A percentile compares a stretch with the other conserved stretches of the same genome.
Evolutionary conservation across 2,329 filamentous ascomycete genomes (phyloP).

Genomic region (Fusarium sp.): DNA sequence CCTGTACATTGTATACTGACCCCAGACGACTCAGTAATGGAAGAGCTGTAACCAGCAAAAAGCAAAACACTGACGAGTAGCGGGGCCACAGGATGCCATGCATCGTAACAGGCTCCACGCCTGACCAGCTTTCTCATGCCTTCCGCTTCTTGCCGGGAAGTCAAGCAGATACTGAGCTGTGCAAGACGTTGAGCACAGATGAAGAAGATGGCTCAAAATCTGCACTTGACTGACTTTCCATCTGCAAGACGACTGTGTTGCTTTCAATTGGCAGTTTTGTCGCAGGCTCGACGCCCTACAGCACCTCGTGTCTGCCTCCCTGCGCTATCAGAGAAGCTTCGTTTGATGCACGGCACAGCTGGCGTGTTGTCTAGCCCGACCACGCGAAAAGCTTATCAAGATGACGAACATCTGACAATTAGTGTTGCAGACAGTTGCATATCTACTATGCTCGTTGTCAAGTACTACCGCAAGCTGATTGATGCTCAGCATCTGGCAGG

Average conservation of each 20-base stretch:
- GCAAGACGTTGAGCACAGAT: constrained; percentile 3
- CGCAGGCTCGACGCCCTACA: constrained; percentile 20
- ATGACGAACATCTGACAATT: constrained; percentile 1
- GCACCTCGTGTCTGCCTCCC: not conserved
- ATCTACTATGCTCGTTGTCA: not conserved
- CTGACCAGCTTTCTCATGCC: constrained; percentile 14
- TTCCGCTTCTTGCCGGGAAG: constrained; percentile 27
- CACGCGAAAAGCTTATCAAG: not conserved
- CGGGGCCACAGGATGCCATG: constrained; percentile 10
- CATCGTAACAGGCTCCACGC: constrained; percentile 14
- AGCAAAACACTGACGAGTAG: constrained; percentile 24
- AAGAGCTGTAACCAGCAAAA: constrained; percentile 19
- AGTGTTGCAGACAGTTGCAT: constrained; percentile 3
- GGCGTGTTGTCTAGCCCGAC: not conserved
- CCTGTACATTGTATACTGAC: not conserved
- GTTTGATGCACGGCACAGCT: not conserved
- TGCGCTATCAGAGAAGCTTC: not conserved
- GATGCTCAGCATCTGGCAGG: not conserved
- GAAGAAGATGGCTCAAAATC: constrained; percentile 11
- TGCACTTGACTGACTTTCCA: constrained; percentile 7
- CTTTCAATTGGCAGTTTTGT: constrained; percentile 20
- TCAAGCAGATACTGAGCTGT: constrained; percentile 18
- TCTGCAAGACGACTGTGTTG: constrained; percentile 29
- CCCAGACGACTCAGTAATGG: not conserved
- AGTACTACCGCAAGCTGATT: not conserved